phyloP scores from a whole-genome alignment of 371 early-diverging fungal genomes.

The Saksenaea vasiformis region DNA sequence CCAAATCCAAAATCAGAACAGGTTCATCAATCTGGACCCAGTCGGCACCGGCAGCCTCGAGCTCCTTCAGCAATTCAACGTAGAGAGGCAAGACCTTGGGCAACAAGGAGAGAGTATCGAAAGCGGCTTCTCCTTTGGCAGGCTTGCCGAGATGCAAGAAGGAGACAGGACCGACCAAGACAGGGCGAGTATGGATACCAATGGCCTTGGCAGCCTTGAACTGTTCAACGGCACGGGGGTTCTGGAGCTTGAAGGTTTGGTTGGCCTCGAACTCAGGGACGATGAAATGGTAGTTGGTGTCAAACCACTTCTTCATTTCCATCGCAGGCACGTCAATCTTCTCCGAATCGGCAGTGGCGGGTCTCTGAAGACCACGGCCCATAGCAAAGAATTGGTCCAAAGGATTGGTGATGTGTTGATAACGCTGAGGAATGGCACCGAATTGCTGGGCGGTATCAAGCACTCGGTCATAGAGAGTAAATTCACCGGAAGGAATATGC shows the following conservation, averaged over 20 bases:
- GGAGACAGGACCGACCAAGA: constrained; percentile 90
- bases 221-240: constrained; percentile 81
- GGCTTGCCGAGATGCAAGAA: constrained; percentile 87
- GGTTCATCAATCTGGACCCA: constrained; percentile 97
- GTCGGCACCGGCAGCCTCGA: constrained; percentile 86
- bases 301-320: constrained; percentile 97
- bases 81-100: constrained; percentile 81
- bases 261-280: constrained; percentile 86
- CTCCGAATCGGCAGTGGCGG: constrained; percentile 58
- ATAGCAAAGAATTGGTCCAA: constrained; percentile 95
- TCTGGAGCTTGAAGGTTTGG: constrained; percentile 74
- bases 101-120: constrained; percentile 74
- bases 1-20: constrained; percentile 76
- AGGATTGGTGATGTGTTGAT: constrained; percentile 61
- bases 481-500: constrained; percentile 92
- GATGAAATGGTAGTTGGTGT: constrained; percentile 94
- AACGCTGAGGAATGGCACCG: constrained; percentile 77
- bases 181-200: constrained; percentile 91
- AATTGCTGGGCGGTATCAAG: constrained; percentile 84
- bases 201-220: constrained; percentile 90
- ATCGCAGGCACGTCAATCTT: constrained; percentile 91
- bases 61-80: constrained; percentile 71
- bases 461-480: constrained; percentile 95
- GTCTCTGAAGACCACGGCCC: constrained; percentile 90
- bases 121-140: constrained; percentile 64